These are phyloP conservation scores for Chernovozyma aurita DNA, from an alignment of 1,139 yeast species.

Conservation along the genomic window DNA sequence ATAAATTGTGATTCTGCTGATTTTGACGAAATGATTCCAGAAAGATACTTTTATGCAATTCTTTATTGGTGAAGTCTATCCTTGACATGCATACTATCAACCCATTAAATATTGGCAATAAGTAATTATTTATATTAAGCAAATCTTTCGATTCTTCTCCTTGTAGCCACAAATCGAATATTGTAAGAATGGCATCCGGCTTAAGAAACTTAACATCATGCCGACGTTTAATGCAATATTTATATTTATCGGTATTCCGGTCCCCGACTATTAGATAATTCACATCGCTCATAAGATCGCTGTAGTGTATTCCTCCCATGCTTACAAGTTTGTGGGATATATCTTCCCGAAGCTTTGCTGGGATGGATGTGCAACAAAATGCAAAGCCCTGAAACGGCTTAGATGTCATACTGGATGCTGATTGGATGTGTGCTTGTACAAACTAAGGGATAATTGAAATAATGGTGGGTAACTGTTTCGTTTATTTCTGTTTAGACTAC, in stretches of 20 bases:
- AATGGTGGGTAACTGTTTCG: neutral
- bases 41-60: slow-evolving; percentile 7
- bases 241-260: slow-evolving; percentile 62
- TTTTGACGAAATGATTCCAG: slow-evolving; percentile 13
- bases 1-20: neutral
- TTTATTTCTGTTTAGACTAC: neutral
- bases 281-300: slow-evolving; percentile 66
- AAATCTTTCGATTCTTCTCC: slow-evolving; percentile 36
- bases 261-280: slow-evolving; percentile 66
- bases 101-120: slow-evolving; percentile 44
- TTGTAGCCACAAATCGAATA: slow-evolving; percentile 50
- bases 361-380: slow-evolving; percentile 44
- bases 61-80: slow-evolving; percentile 17
- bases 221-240: slow-evolving; percentile 55
- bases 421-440: neutral
- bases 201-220: slow-evolving; percentile 55
- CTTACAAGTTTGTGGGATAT: slow-evolving; percentile 39
- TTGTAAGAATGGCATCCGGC: slow-evolving; percentile 39
- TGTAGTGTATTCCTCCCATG: slow-evolving; percentile 62
- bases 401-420: neutral
- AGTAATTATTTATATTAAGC: slow-evolving; percentile 19
- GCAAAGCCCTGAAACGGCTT: slow-evolving; percentile 31
- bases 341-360: slow-evolving; percentile 23
- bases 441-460: neutral
- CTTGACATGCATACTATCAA: slow-evolving; percentile 52